Conservation (phyloP, 2,329 filamentous ascomycete genomes). For the Knufia fluminis region DNA sequence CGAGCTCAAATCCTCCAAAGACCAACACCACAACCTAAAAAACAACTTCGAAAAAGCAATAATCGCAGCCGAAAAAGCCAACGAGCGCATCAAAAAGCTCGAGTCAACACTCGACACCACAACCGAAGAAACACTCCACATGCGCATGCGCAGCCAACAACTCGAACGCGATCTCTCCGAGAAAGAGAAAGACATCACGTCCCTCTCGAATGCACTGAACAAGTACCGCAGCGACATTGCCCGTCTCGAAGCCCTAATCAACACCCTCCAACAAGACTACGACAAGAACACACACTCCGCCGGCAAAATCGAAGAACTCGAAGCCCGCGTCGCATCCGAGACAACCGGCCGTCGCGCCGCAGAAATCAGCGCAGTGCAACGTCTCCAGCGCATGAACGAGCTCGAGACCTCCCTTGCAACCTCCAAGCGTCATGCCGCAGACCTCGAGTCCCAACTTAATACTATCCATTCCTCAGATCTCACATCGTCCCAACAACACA, state of each 20-base stretch:
- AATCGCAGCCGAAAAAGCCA: conserved; percentile 30
- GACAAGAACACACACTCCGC: conserved; percentile 32
- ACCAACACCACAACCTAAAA: conserved; percentile 33
- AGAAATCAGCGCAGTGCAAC: conserved; percentile 29
- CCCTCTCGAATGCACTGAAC: conserved; percentile 34
- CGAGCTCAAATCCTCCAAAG: conserved; percentile 29
- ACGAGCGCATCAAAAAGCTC: conserved; percentile 29
- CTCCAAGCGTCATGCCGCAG: conserved; percentile 28
- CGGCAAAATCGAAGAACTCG: conserved; percentile 26
- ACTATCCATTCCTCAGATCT: conserved; percentile 19
- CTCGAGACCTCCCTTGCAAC: conserved; percentile 29
- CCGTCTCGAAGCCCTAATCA: conserved; percentile 35
- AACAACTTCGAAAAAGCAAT: conserved; percentile 37
- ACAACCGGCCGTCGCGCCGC: conserved; percentile 27
- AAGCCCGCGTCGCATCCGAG: conserved; percentile 28
- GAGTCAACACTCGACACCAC: conserved; percentile 34
- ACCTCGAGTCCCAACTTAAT: conserved; percentile 29
- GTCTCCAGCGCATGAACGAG: conserved; percentile 30
- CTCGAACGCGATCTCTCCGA: conserved; percentile 34
- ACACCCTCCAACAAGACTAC: conserved; percentile 29
- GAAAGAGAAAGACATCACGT: conserved; percentile 33
- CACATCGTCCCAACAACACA: conserved; percentile 18
- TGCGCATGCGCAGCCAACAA: conserved; percentile 35
- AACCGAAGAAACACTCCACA: conserved; percentile 37
- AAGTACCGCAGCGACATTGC: conserved; percentile 37